Base-by-base conservation (phyloP, 2,329 filamentous ascomycete genomes). In the Curvularia lunata region DNA sequence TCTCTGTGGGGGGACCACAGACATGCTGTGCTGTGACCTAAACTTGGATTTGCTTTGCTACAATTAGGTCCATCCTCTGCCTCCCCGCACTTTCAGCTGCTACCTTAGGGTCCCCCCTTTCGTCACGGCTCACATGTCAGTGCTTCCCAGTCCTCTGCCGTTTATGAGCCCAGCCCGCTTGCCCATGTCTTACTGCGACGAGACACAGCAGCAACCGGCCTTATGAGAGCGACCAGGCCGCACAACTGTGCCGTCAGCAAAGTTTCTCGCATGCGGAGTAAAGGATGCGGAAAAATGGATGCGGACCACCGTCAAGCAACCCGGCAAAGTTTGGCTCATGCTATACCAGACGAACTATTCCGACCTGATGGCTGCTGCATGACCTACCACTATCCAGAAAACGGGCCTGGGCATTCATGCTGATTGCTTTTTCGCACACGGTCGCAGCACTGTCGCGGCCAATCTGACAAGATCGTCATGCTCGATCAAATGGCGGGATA, bases 81-180 rank as follows among this genome's bases (percentile, higher is more conserved):
- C 45, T 23, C 54, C 65, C 48, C 67, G 61, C 65, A 53, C 50
- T 54, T 48, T 37, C 46, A 13, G 13, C n/a, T 34, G 21, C 32
- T 34, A 48, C 23, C 46, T 25, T 59, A 58, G 42, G 60, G 67
- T 69, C 67, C 66, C 64, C 64, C 61, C 62, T 48, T 64, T 46
- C 51, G 40, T n/a, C 13, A 34, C 32, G 28, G 7, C 13, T 34
- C 30, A 48, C 32, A 48, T 48, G 28, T 28, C 28, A 28, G 34
- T 40, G 37, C 46, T 25, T 49, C 42, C 27, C 28, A 43, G 32
- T 51, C 5, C 13, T 9, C 32, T 48, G 12, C 28, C 32, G 6
- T 48, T 48, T n/a, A 7, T 23, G 3, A 37, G 30, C 19, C 28
- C 19, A 23, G 19, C 46, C 30, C 13, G 30, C 30, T 48, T 28